Conservation (phyloP, 1,284 basidiomycete species). For the Rhodotorula sp. region DNA sequence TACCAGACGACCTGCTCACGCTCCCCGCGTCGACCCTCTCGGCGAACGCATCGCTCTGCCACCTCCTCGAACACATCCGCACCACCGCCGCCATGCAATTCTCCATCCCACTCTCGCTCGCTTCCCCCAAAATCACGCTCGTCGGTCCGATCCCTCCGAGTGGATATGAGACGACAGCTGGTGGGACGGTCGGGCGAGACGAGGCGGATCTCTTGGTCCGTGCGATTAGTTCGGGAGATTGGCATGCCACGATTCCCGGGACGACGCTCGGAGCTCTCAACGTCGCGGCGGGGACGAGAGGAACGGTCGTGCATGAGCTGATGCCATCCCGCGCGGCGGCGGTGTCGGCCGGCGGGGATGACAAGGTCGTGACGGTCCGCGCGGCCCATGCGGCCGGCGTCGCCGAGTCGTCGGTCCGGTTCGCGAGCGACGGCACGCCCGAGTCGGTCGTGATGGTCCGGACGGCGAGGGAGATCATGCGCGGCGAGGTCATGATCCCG, state of each 20-base stretch:
- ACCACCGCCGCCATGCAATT: slow-evolving; percentile 8
- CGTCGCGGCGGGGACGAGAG: slow-evolving; percentile 17
- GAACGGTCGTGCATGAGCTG: slow-evolving; percentile 23
- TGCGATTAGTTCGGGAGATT: slow-evolving; percentile 34
- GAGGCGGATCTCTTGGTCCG: slow-evolving; percentile 35
- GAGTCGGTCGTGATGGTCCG: slow-evolving; percentile 35
- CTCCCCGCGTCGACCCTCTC: slow-evolving; percentile 13
- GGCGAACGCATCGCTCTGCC: slow-evolving; percentile 10
- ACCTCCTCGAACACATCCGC: slow-evolving; percentile 24
- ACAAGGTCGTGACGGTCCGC: slow-evolving; percentile 21
- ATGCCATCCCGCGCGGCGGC: neutral
- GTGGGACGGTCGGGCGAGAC: neutral
- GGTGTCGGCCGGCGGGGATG: neutral
- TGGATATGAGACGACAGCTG: slow-evolving; percentile 14
- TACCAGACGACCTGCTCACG: slow-evolving; percentile 18
- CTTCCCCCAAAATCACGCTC: slow-evolving; percentile 36
- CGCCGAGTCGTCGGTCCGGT: slow-evolving; percentile 28
- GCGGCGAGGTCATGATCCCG: slow-evolving; percentile 29
- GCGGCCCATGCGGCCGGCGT: slow-evolving; percentile 37
- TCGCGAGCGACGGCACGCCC: slow-evolving; percentile 9
- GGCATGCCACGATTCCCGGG: slow-evolving; percentile 37
- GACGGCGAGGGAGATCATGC: slow-evolving; percentile 41
- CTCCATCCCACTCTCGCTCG: slow-evolving; percentile 31
- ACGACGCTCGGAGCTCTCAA: slow-evolving; percentile 39
- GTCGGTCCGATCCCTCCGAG: slow-evolving; percentile 6